Percentiles rank a stretch among this genome's conserved stretches.
phyloP scores from a whole-genome alignment of 1,139 yeast species.

The Blastobotrys illinoisensis region DNA sequence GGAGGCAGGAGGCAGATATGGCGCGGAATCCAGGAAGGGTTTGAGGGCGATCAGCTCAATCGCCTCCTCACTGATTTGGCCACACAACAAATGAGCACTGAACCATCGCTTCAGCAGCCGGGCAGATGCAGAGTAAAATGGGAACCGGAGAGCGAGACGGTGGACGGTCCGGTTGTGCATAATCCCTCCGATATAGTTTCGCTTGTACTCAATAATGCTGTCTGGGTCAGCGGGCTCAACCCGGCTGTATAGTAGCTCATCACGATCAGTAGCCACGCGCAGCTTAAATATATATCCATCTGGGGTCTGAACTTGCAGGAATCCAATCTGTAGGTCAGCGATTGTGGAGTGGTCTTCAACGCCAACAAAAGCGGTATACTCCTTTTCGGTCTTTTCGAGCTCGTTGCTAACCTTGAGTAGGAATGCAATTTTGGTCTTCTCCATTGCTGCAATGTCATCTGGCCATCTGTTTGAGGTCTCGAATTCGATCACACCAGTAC shows the following conservation, averaged over 20 bases:
- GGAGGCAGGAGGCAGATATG: slow-evolving; percentile 73
- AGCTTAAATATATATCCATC: slow-evolving; percentile 82
- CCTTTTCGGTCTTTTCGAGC: slow-evolving; percentile 41
- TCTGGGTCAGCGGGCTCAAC: slow-evolving; percentile 18
- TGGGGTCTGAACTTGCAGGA: slow-evolving; percentile 67
- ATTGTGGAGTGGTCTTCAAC: slow-evolving; percentile 39
- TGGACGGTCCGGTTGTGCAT: slow-evolving; percentile 78
- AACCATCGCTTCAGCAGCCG: slow-evolving; percentile 82
- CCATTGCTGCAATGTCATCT: slow-evolving; percentile 77
- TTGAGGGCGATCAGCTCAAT: slow-evolving; percentile 77
- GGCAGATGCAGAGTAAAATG: slow-evolving; percentile 71
- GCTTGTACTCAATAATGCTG: slow-evolving; percentile 33
- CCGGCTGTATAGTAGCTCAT: slow-evolving; percentile 63
- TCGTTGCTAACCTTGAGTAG: slow-evolving; percentile 64
- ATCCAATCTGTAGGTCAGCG: slow-evolving; percentile 52
- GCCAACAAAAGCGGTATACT: slow-evolving; percentile 54
- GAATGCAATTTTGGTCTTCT: slow-evolving; percentile 86
- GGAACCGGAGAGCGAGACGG: slow-evolving; percentile 66
- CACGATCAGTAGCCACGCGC: slow-evolving; percentile 74
- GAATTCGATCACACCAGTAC: slow-evolving; percentile 75
- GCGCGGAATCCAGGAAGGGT: slow-evolving; percentile 83
- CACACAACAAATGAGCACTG: slow-evolving; percentile 46
- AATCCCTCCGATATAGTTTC: slow-evolving; percentile 61
- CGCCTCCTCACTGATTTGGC: slow-evolving; percentile 60
- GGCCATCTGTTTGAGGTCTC: slow-evolving; percentile 96